A percentile compares a stretch with the other conserved stretches of the same genome.
Evolutionary conservation across 768 basidiomycete species (phyloP).

Genomic region (Mycena belliarum): DNA sequence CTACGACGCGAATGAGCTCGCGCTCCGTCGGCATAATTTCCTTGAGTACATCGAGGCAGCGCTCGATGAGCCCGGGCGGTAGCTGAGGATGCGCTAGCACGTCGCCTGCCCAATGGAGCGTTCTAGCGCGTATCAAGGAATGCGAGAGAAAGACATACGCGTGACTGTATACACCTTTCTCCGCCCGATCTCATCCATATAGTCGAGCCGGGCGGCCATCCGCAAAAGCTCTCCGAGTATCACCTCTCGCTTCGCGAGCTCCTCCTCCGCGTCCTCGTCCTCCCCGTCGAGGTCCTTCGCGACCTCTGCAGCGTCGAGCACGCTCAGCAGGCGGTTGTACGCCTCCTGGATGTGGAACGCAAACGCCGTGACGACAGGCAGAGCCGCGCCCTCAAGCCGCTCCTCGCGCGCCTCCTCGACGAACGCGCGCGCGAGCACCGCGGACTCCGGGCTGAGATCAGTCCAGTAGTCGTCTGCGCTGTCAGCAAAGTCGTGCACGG

Average conservation of each 20-base stretch:
- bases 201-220: conserved; percentile 83
- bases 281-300: conserved; percentile 33
- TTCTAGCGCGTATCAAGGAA: neutral
- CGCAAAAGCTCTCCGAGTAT: conserved; percentile 80
- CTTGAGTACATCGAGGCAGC: conserved; percentile 83
- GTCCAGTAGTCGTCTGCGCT: conserved; percentile 73
- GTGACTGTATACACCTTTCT: conserved; percentile 89
- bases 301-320: conserved; percentile 43
- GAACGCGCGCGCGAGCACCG: conserved; percentile 82
- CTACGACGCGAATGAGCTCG: conserved; percentile 84
- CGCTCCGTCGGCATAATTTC: conserved; percentile 82
- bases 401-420: conserved; percentile 77
- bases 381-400: conserved; percentile 62
- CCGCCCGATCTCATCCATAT: conserved; percentile 91
- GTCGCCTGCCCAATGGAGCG: conserved; percentile 53
- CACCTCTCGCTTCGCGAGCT: conserved; percentile 65
- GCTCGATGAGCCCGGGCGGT: conserved; percentile 75
- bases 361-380: conserved; percentile 91
- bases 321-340: conserved; percentile 61
- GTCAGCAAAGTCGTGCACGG: neutral
- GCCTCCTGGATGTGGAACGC: conserved; percentile 81
- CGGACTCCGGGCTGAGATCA: conserved; percentile 72
- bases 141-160: conserved; percentile 49
- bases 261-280: conserved; percentile 57
- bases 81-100: conserved; percentile 86